These are phyloP conservation scores for Primulina eburnea DNA, from an alignment of 257 asterid species.

Conservation along the genomic window DNA sequence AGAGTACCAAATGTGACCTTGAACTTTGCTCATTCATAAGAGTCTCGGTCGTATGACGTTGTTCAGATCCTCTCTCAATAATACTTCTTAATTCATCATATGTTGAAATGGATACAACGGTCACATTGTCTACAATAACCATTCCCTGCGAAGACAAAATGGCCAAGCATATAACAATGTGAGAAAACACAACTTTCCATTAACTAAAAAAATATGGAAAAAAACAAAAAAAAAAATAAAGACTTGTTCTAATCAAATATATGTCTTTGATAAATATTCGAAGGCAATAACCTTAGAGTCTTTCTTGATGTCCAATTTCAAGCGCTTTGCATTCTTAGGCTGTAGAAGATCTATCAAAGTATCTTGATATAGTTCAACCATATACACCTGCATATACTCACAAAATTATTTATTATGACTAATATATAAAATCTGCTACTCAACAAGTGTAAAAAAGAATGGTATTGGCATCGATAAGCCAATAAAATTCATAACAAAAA, in stretches of 20 bases:
- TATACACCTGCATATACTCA: conserved; percentile 65
- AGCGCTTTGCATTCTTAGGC: conserved; percentile 67
- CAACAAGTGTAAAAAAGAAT: neutral
- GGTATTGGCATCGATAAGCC: neutral
- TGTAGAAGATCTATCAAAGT: conserved; percentile 73
- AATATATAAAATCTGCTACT: conserved; percentile 1
- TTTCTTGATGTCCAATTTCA: conserved; percentile 82
- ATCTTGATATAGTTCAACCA: conserved; percentile 96
- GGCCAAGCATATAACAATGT: conserved; percentile 22
- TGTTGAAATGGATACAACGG: conserved; percentile 61
- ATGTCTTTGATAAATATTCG: neutral
- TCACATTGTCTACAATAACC: conserved; percentile 87
- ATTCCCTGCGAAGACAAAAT: conserved; percentile 55
- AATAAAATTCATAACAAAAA: neutral
- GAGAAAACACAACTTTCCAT: neutral
- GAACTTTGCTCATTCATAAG: conserved; percentile 95
- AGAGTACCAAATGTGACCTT: conserved; percentile 91
- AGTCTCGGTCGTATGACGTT: conserved; percentile 86
- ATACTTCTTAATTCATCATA: conserved; percentile 62
- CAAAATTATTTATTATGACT: conserved; percentile 18
- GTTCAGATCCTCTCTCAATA: conserved; percentile 79
- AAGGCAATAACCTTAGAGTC: conserved; percentile 70
- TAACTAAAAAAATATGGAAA: conserved; percentile 6
- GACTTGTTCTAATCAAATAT: neutral
- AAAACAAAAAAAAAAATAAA: conserved; percentile 11